Percentiles rank a stretch among this genome's conserved stretches.
Evolutionary conservation across 2,329 filamentous ascomycete species (phyloP).

Genomic region (Colletotrichum musicola): DNA sequence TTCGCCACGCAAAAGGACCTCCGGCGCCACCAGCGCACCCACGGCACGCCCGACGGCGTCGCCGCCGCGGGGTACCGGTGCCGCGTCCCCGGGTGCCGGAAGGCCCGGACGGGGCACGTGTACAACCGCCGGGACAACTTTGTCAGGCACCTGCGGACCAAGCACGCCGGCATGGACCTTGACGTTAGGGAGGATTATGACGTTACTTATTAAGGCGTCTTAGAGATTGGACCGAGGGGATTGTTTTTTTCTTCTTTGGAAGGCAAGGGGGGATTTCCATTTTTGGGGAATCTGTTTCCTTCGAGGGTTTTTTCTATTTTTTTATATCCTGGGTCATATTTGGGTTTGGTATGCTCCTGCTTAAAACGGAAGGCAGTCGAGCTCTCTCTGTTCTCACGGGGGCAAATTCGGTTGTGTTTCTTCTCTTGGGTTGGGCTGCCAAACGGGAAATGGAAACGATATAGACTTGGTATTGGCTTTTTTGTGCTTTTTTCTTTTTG

Average conservation of each 20-base stretch:
- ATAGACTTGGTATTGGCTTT: too few species aligned
- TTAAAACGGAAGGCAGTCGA: not conserved
- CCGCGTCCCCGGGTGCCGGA: constrained; percentile 43
- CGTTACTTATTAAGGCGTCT: constrained; percentile 13
- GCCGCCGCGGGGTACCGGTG: constrained; percentile 43
- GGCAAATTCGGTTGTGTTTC: too few species aligned
- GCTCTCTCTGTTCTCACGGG: not conserved
- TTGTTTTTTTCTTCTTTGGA: too few species aligned
- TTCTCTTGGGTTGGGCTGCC: too few species aligned
- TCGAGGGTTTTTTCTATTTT: too few species aligned
- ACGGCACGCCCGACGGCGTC: constrained; percentile 37
- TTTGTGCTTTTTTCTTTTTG: too few species aligned
- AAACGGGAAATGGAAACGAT: too few species aligned
- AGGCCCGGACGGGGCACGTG: constrained; percentile 43
- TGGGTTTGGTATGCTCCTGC: not conserved
- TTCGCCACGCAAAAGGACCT: constrained; percentile 46
- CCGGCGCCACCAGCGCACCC: constrained; percentile 42
- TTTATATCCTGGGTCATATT: not conserved
- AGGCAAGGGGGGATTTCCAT: not conserved
- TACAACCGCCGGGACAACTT: constrained; percentile 47
- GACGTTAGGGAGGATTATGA: constrained; percentile 33
- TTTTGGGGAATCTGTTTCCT: not conserved
- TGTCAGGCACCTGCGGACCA: constrained; percentile 43
- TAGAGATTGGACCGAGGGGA: not conserved
- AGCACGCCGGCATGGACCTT: constrained; percentile 40